These are phyloP conservation scores for Vigna nakashimae DNA, from an alignment of 306 rosid genomes.

Conservation along the genomic window DNA sequence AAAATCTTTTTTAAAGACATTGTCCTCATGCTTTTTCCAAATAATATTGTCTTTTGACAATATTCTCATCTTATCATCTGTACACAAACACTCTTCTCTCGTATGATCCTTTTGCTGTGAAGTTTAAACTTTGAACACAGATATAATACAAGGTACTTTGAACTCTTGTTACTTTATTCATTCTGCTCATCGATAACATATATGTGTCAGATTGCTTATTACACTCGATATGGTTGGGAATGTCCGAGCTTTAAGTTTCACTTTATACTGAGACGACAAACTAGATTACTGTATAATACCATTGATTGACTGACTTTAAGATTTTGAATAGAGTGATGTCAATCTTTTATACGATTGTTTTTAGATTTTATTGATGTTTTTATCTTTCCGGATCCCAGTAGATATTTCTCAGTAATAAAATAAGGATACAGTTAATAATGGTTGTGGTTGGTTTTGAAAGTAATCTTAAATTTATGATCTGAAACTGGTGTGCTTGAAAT, in stretches of 20 bases:
- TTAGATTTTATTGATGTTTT: too few relatives aligned
- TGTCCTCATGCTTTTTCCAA: not conserved
- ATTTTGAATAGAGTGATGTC: too few relatives aligned
- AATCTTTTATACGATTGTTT: too few relatives aligned
- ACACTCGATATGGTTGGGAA: too few relatives aligned
- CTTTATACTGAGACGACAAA: too few relatives aligned
- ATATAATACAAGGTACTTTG: conserved; percentile 37
- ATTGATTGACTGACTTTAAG: too few relatives aligned
- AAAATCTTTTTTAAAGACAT: conserved; percentile 7
- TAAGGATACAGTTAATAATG: not conserved
- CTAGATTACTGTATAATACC: too few relatives aligned
- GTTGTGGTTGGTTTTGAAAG: not conserved
- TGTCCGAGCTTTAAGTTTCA: too few relatives aligned
- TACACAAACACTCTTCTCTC: not conserved
- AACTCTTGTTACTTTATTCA: conserved; percentile 7
- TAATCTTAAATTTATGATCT: conserved; percentile 5
- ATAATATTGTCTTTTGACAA: not conserved
- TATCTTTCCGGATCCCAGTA: too few relatives aligned
- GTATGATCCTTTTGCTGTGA: not conserved
- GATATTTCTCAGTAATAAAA: too few relatives aligned
- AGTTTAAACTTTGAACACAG: conserved; percentile 7
- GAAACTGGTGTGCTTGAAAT: not conserved
- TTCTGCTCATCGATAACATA: not conserved
- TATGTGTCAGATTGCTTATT: conserved; percentile 7
- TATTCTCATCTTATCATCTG: conserved; percentile 1